A percentile compares a stretch with the other conserved stretches of the same genome.
Conservation (phyloP, 2,329 filamentous ascomycete species). For the Scedosporium apiospermum region DNA sequence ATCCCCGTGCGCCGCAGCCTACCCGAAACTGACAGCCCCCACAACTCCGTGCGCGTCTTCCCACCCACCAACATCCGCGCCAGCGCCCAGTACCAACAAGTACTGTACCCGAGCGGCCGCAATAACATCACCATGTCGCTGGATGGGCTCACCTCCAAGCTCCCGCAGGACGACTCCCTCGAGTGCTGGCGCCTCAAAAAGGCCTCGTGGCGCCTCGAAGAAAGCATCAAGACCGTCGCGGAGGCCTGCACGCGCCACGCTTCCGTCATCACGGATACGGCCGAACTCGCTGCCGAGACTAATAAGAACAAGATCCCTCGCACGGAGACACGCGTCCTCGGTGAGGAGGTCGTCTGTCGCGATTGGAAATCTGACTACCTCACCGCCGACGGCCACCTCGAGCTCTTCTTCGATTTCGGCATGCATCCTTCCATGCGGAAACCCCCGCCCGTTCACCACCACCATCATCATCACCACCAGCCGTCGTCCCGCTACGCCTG, state of each 20-base stretch:
- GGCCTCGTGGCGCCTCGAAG: constrained; percentile 87
- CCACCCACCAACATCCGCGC: constrained; percentile 91
- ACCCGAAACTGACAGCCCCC: constrained; percentile 62
- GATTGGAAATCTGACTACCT: constrained; percentile 77
- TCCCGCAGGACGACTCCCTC: constrained; percentile 60
- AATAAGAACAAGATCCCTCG: constrained; percentile 48
- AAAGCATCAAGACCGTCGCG: constrained; percentile 70
- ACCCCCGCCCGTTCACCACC: constrained; percentile 25
- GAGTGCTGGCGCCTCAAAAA: constrained; percentile 82
- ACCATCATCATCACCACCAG: constrained; percentile 17
- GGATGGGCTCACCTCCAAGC: constrained; percentile 70
- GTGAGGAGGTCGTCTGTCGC: constrained; percentile 68
- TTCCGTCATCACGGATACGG: constrained; percentile 32
- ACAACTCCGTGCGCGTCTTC: constrained; percentile 88
- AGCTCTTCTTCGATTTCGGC: constrained; percentile 62
- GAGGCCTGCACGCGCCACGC: constrained; percentile 72
- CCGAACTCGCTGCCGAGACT: constrained; percentile 38
- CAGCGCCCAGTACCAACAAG: constrained; percentile 68
- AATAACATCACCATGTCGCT: constrained; percentile 74
- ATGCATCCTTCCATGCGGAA: constrained; percentile 33
- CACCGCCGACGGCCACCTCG: constrained; percentile 49
- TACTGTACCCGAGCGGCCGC: constrained; percentile 77
- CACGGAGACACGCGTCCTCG: constrained; percentile 67
- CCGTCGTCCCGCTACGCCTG: constrained; percentile 57
- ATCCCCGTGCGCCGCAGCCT: constrained; percentile 74